Conservation (phyloP, 495 filamentous ascomycete species). For the Hypoxylon rickii region DNA sequence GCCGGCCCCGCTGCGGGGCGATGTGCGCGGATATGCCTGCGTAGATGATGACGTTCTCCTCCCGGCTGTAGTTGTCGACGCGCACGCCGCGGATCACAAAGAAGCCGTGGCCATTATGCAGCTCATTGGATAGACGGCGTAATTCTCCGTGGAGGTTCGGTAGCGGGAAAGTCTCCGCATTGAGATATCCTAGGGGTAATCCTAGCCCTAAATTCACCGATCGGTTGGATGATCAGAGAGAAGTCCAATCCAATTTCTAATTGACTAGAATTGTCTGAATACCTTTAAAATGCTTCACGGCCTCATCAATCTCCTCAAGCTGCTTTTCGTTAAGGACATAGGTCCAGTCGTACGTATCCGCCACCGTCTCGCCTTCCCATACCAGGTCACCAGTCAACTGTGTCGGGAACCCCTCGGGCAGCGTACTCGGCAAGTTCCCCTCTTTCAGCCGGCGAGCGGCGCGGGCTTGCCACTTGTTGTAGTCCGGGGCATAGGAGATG, state of each 20-base stretch:
- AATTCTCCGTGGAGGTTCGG: slow-evolving; percentile 54
- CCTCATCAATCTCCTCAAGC: slow-evolving; percentile 60
- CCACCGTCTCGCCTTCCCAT: slow-evolving; percentile 61
- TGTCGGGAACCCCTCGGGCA: slow-evolving; percentile 58
- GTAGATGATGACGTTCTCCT: slow-evolving; percentile 68
- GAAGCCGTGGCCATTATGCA: slow-evolving; percentile 65
- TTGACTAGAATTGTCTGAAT: too few species aligned
- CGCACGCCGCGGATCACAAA: slow-evolving; percentile 64
- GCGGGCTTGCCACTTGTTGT: slow-evolving; percentile 59
- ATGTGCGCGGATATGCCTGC: slow-evolving; percentile 64
- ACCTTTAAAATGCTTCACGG: slow-evolving; percentile 61
- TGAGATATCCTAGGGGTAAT: slow-evolving; percentile 53
- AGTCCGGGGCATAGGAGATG: slow-evolving; percentile 62
- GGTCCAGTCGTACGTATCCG: slow-evolving; percentile 56
- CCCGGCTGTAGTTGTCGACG: slow-evolving; percentile 53
- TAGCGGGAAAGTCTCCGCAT: slow-evolving; percentile 60
- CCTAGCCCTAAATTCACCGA: too few species aligned
- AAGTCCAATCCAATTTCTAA: too few species aligned
- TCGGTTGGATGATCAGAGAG: too few species aligned
- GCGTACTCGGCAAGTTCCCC: slow-evolving; percentile 43
- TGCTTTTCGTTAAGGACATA: slow-evolving; percentile 53
- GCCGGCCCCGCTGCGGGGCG: slow-evolving; percentile 59
- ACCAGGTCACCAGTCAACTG: slow-evolving; percentile 55
- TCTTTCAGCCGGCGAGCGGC: slow-evolving; percentile 47
- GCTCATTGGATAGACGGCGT: slow-evolving; percentile 54